These are phyloP conservation scores for Plenodomus lindquistii DNA, from an alignment of 2,329 filamentous ascomycete genomes.

Conservation along the genomic window DNA sequence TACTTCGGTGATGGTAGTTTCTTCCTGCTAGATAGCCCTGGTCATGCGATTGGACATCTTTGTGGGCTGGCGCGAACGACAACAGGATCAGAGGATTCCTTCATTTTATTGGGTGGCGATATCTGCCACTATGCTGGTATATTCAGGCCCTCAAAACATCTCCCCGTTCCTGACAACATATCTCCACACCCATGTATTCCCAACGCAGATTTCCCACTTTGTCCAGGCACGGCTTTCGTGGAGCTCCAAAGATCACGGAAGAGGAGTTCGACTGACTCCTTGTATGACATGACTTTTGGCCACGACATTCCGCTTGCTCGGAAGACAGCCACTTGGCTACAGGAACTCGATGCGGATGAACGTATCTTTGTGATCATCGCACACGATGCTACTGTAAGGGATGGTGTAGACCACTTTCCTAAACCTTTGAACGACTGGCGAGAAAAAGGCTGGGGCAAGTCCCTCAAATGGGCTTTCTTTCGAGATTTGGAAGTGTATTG, in stretches of 20 bases:
- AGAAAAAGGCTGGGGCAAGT: slow-evolving; percentile 26
- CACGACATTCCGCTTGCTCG: slow-evolving; percentile 23
- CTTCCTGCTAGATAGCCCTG: slow-evolving; percentile 59
- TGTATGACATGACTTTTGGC: slow-evolving; percentile 24
- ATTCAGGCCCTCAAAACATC: slow-evolving; percentile 27
- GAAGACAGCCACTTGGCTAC: slow-evolving; percentile 21
- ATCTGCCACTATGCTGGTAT: slow-evolving; percentile 31
- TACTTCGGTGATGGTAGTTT: slow-evolving; percentile 62
- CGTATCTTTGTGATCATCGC: slow-evolving; percentile 32
- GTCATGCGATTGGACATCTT: slow-evolving; percentile 58
- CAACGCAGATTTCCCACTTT: slow-evolving; percentile 10
- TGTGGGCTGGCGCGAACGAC: slow-evolving; percentile 54
- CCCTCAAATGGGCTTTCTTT: slow-evolving; percentile 30
- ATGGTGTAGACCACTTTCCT: slow-evolving; percentile 30
- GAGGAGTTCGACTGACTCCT: slow-evolving; percentile 7
- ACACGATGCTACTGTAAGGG: slow-evolving; percentile 30
- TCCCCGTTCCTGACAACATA: slow-evolving; percentile 24
- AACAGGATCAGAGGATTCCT: slow-evolving; percentile 13
- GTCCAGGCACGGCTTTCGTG: slow-evolving; percentile 22
- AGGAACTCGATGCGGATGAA: slow-evolving; percentile 28
- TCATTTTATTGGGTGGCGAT: slow-evolving; percentile 35
- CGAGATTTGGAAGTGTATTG: slow-evolving; percentile 24
- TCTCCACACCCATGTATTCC: slow-evolving; percentile 18
- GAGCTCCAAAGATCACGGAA: slow-evolving; percentile 18
- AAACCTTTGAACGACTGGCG: slow-evolving; percentile 29